These are phyloP conservation scores for Rosa chinensis DNA, from an alignment of 306 rosid genomes.

Conservation along the genomic window DNA sequence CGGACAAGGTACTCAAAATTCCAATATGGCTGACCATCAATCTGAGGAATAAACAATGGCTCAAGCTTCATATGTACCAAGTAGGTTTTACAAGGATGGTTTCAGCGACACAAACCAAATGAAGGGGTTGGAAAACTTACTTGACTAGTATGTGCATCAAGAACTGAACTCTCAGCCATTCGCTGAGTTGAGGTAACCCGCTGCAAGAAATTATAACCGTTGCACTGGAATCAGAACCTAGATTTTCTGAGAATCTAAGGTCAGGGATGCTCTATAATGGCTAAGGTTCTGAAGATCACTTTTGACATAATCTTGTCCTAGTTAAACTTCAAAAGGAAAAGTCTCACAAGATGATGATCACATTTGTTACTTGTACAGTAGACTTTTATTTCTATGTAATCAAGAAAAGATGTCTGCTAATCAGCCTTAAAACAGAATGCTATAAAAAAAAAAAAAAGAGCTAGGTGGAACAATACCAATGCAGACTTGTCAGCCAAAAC, in stretches of 20 bases:
- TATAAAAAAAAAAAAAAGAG: neutral
- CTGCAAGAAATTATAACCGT: slow-evolving; percentile 45
- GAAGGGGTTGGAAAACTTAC: slow-evolving; percentile 47
- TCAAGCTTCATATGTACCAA: slow-evolving; percentile 22
- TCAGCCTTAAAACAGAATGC: neutral
- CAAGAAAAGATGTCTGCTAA: neutral
- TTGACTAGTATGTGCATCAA: slow-evolving; percentile 73
- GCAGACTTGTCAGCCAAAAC: slow-evolving; percentile 93
- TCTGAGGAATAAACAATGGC: slow-evolving; percentile 43
- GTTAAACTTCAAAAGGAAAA: neutral
- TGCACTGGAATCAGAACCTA: neutral
- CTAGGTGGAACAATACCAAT: slow-evolving; percentile 49
- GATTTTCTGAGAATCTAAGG: neutral
- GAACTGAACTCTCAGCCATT: slow-evolving; percentile 89
- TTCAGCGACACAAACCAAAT: neutral
- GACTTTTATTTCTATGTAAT: neutral
- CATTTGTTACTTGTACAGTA: neutral
- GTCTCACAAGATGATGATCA: neutral
- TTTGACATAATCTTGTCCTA: neutral
- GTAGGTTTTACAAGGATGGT: neutral
- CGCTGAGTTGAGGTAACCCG: slow-evolving; percentile 93
- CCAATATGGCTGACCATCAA: slow-evolving; percentile 90
- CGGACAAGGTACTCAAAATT: slow-evolving; percentile 89
- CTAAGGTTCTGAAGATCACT: neutral
- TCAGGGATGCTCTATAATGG: neutral